Base-by-base conservation (phyloP, 208 protist species). In the Phytomonas sp. region DNA sequence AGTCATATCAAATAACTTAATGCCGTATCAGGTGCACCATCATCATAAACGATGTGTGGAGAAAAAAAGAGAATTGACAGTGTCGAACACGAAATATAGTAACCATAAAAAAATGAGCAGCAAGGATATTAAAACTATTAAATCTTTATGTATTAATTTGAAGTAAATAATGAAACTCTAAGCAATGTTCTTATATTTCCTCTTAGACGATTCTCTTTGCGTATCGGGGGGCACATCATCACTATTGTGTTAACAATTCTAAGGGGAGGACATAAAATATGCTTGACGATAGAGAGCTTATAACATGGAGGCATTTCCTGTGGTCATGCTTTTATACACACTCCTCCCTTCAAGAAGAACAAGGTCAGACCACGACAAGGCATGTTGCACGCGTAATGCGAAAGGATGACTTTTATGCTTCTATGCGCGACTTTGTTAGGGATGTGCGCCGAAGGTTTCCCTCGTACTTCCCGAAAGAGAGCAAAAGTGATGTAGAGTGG, bases 1-100 rank as follows among this genome's bases (percentile, higher is more conserved):
- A 89, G 59, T 72, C 85, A 26, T 81, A 82, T 68, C 88, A 94
- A 70, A 73, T 85, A 31, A 74, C 34, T 28, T 56, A 67, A 62
- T 80, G 67, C 28, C 61, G 26, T 32, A 34, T 62, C 28, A 30
- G 61, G 8, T 31, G 26, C 63, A 13, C 43, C 26, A 37, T 68
- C 65, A 13, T 66, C 62, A 66, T 60, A 76, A 36, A 66, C 11
- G 26, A 30, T 46, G 26, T 60, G 31, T 66, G 30, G 60, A 31
- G 32, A 37, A 37, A 4, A 65, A 43, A 56, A 37, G 26, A 13
- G 51, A 43, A 67, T 46, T 9, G 26, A 66, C 46, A 72, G 13
- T 30, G 66, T 69, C 6, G 34, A 60, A 56, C 46, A 56, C 46
- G 20, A 26, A 56, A 56, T 56, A 26, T 26, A 56, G 20, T 56